phyloP scores from a whole-genome alignment of 1,284 basidiomycete genomes.

The Ganoderma lucidum region DNA sequence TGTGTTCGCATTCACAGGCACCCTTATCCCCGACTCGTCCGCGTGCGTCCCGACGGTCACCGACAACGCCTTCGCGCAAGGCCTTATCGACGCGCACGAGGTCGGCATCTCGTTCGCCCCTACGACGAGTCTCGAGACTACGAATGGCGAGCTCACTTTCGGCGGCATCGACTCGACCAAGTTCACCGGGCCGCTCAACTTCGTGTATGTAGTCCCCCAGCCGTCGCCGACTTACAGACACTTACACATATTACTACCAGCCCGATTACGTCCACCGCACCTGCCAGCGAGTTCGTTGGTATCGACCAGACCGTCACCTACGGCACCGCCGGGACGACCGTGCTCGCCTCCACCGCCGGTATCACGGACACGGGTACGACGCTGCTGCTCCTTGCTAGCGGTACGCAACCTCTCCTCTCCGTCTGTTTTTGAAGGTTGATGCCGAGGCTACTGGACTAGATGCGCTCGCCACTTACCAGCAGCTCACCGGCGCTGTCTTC shows the following conservation, averaged over 20 bases:
- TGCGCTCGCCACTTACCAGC: constrained; percentile 55
- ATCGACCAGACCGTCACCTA: constrained; percentile 66
- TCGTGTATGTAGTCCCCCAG: constrained; percentile 48
- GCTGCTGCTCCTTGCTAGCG: constrained; percentile 47
- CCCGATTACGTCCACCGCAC: constrained; percentile 54
- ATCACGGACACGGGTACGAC: constrained; percentile 68
- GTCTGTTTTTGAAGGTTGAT: not conserved
- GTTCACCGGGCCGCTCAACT: constrained; percentile 56
- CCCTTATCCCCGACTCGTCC: constrained; percentile 40
- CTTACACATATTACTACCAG: constrained; percentile 36
- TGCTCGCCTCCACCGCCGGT: constrained; percentile 58
- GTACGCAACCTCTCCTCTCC: constrained; percentile 21
- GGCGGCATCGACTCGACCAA: constrained; percentile 58
- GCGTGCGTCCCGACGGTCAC: constrained; percentile 49
- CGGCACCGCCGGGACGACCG: constrained; percentile 48
- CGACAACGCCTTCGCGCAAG: constrained; percentile 54
- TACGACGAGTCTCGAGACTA: constrained; percentile 40
- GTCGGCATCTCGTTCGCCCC: constrained; percentile 58
- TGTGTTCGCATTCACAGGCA: constrained; percentile 33
- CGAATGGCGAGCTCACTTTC: constrained; percentile 45
- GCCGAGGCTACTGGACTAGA: constrained; percentile 48
- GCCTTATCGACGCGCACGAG: constrained; percentile 36
- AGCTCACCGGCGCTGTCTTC: constrained; percentile 54
- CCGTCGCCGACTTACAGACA: constrained; percentile 23
- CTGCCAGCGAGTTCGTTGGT: constrained; percentile 65